Evolutionary conservation across 2,329 filamentous ascomycete genomes (phyloP).

Genomic region (Xylariaceae sp.): DNA sequence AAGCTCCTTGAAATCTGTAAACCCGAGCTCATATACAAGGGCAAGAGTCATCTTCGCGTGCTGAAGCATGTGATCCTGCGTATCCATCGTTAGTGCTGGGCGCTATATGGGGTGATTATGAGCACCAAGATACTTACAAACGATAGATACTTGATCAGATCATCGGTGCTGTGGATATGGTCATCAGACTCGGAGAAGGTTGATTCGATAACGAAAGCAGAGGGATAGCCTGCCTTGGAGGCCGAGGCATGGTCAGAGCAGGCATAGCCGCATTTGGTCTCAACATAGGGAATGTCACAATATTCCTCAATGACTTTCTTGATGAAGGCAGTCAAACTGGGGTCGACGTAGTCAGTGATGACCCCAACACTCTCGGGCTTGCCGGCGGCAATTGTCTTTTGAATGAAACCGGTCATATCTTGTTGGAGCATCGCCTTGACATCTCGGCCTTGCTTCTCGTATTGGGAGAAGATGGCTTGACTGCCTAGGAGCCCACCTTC

Average conservation of each 20-base stretch:
- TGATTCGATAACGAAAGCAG: constrained; percentile 72
- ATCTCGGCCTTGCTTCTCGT: constrained; percentile 67
- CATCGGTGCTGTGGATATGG: constrained; percentile 67
- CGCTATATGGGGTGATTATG: neutral
- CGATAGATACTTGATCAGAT: constrained; percentile 66
- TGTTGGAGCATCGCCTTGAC: constrained; percentile 97
- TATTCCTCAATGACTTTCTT: constrained; percentile 84
- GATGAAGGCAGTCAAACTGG: constrained; percentile 79
- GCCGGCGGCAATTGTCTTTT: constrained; percentile 77
- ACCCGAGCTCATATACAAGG: constrained; percentile 78
- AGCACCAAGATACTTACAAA: constrained; percentile 44
- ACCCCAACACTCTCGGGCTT: constrained; percentile 83
- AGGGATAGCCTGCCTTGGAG: constrained; percentile 69
- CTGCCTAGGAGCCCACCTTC: constrained; percentile 66
- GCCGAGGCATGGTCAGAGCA: constrained; percentile 73
- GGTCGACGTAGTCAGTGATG: constrained; percentile 86
- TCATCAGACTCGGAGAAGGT: constrained; percentile 63
- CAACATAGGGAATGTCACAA: constrained; percentile 80
- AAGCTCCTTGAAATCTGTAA: constrained; percentile 60
- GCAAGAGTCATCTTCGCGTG: constrained; percentile 81
- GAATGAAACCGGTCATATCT: constrained; percentile 91
- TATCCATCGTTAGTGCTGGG: constrained; percentile 1
- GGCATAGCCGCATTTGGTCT: constrained; percentile 86
- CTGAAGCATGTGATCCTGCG: constrained; percentile 76
- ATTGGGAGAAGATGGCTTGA: constrained; percentile 81